Evolutionary conservation across 2,329 filamentous ascomycete species (phyloP).

Genomic region (Teratosphaeria pseudoeucalypti): DNA sequence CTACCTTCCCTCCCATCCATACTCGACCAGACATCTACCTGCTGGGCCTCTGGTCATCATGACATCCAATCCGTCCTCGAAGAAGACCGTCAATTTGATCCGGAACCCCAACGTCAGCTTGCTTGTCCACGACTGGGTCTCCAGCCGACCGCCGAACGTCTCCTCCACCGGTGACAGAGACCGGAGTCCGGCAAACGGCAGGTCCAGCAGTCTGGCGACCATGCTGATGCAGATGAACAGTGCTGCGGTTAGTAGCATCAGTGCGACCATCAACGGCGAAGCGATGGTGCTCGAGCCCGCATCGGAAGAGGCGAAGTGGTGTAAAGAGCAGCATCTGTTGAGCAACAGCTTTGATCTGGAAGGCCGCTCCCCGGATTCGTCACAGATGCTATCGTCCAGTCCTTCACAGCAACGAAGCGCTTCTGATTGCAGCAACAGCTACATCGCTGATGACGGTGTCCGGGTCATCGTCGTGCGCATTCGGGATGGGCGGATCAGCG

Average conservation of each 20-base stretch:
- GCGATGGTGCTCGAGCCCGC: conserved; percentile 63
- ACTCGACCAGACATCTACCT: conserved; percentile 44
- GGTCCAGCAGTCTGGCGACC: conserved; percentile 65
- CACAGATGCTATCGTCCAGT: conserved; percentile 11
- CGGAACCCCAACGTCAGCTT: conserved; percentile 81
- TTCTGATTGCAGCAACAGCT: conserved; percentile 48
- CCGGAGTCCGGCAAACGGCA: conserved; percentile 51
- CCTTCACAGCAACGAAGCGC: conserved; percentile 18
- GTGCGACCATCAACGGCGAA: conserved; percentile 83
- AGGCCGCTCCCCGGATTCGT: neutral
- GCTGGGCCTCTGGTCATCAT: conserved; percentile 64
- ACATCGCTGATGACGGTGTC: conserved; percentile 73
- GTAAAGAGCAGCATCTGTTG: conserved; percentile 70
- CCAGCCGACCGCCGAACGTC: conserved; percentile 68
- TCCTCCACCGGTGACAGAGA: conserved; percentile 32
- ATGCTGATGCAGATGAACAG: conserved; percentile 87
- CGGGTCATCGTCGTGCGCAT: conserved; percentile 80
- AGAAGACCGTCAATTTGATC: conserved; percentile 71
- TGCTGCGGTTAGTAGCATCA: conserved; percentile 76
- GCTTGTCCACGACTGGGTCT: conserved; percentile 97
- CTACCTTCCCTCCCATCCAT: conserved; percentile 56
- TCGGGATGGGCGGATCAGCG: conserved; percentile 74
- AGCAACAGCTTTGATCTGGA: conserved; percentile 58
- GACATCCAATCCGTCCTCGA: conserved; percentile 71
- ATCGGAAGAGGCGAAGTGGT: conserved; percentile 75